Evolutionary conservation across 495 filamentous ascomycete genomes (phyloP), one percentile per base, ranked within the genome.

Genomic region (Wilcoxina mikolae): DNA sequence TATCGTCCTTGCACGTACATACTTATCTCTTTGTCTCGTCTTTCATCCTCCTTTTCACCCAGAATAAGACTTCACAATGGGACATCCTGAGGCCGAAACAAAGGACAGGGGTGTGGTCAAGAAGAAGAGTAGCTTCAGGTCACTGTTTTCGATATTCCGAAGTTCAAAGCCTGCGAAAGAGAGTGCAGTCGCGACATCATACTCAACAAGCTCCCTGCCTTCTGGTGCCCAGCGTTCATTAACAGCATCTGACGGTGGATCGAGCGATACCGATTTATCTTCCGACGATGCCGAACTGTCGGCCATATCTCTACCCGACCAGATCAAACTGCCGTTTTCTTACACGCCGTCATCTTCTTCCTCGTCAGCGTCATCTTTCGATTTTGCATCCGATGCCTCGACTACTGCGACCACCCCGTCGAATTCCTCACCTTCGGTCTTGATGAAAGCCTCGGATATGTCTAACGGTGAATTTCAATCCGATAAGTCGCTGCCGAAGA

Each of bases 71-170:
- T n/a, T n/a, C n/a, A n/a, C n/a, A n/a, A n/a, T n/a, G n/a, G n/a
- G n/a, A n/a, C n/a, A n/a, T n/a, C n/a, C n/a, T n/a, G n/a, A n/a
- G n/a, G n/a, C n/a, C n/a, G n/a, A n/a, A n/a, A n/a, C n/a, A n/a
- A n/a, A n/a, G n/a, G n/a, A n/a, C n/a, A n/a, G n/a, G n/a, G n/a
- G n/a, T n/a, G n/a, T n/a, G n/a, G n/a, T 62, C 17, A 62, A 58
- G 44, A 64, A 64, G 25, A 49, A 63, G 53, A 49, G 60, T n/a
- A 62, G 60, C 28, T 29, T 64, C 7, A 56, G 35, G 12, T 62
- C 60, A 47, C 12, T 63, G 33, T 62, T 63, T 54, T 62, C 56
- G 15, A 59, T 64, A 23, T 63, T 62, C 22, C 57, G 55, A 43
- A 49, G 42, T n/a, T 49, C 49, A 23, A 59, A 41, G 53, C 26